Percentiles rank a stretch among this genome's conserved stretches.
phyloP scores from a whole-genome alignment of 2,329 filamentous ascomycete species.

The Aspergillus brunneoviolaceus region DNA sequence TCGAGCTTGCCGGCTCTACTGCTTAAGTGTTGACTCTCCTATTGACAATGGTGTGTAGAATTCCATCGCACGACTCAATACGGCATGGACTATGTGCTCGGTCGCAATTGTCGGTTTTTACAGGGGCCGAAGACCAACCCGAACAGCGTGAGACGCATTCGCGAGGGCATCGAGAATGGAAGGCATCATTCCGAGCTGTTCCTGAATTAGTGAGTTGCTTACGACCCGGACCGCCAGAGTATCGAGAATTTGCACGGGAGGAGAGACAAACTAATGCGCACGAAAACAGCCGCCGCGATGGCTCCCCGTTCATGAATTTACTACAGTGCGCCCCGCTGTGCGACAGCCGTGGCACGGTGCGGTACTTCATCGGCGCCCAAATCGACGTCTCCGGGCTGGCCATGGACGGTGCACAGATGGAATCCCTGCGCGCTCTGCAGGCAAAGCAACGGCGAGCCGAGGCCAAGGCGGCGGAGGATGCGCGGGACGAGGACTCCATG shows the following conservation, averaged over 20 bases:
- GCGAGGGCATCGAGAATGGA: conserved; percentile 61
- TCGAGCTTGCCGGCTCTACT: too few relatives aligned
- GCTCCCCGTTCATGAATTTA: conserved; percentile 74
- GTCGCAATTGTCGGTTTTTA: conserved; percentile 75
- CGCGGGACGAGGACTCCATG: not conserved
- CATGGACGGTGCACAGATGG: conserved; percentile 65
- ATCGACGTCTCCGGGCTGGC: conserved; percentile 69
- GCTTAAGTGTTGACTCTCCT: too few relatives aligned
- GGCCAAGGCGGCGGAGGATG: not conserved
- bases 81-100: conserved; percentile 69
- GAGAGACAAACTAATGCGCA: not conserved
- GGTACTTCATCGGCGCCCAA: conserved; percentile 72
- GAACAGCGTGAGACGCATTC: conserved; percentile 61
- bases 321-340: conserved; percentile 71
- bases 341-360: conserved; percentile 64
- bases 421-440: conserved; percentile 56
- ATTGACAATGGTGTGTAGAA: conserved; percentile 46
- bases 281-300: conserved; percentile 61
- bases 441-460: conserved; percentile 31
- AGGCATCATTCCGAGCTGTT: conserved; percentile 72
- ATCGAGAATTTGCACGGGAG: not conserved
- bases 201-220: conserved; percentile 64
- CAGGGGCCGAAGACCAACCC: conserved; percentile 71
- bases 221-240: not conserved
- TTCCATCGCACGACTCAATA: conserved; percentile 75